Evolutionary conservation across 2,329 filamentous ascomycete species (phyloP).

Genomic region (Botrytis tulipae): DNA sequence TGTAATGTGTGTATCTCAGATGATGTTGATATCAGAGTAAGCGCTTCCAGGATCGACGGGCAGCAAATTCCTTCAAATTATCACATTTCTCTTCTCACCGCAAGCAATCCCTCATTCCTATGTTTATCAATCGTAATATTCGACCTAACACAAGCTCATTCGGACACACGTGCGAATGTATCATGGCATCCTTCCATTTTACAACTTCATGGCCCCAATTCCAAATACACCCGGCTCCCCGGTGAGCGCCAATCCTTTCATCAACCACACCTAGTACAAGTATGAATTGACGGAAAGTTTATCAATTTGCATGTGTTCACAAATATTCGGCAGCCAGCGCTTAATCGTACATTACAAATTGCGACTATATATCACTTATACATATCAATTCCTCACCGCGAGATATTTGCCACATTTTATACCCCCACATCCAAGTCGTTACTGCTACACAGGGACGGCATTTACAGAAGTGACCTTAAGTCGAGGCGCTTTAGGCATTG

Average conservation of each 20-base stretch:
- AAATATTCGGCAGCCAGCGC: neutral
- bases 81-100: slow-evolving; percentile 7
- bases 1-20: neutral
- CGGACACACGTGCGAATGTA: slow-evolving; percentile 1
- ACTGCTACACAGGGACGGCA: slow-evolving; percentile 11
- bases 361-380: neutral
- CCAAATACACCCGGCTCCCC: neutral
- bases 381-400: neutral
- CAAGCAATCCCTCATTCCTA: neutral
- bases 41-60: neutral
- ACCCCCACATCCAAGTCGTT: neutral
- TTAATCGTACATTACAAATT: neutral
- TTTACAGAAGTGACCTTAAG: neutral
- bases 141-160: neutral
- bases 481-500: neutral
- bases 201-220: neutral
- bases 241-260: neutral
- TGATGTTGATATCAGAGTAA: slow-evolving; percentile 9
- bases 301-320: neutral
- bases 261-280: neutral
- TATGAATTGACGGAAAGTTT: neutral
- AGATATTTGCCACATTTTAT: neutral
- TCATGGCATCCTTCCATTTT: neutral
- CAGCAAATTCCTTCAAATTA: neutral
- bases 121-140: neutral